A percentile compares a stretch with the other conserved stretches of the same genome.
Conservation (phyloP, 257 asterid genomes). For the Fraxinus quadrangulata region DNA sequence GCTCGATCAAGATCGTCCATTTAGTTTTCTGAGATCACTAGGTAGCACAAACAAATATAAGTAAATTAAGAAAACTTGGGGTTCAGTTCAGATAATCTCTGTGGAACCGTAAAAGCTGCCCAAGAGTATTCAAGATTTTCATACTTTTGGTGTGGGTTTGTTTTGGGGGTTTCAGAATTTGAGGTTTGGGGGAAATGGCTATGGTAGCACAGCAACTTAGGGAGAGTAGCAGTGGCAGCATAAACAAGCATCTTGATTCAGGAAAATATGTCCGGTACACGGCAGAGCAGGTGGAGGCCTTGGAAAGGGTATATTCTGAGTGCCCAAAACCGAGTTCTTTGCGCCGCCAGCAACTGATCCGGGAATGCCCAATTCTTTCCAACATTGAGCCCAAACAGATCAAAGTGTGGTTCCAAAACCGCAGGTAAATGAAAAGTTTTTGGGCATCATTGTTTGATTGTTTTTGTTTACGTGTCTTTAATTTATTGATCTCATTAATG, state of each 20-base stretch:
- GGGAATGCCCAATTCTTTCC: conserved; percentile 79
- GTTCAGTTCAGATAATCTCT: conserved; percentile 31
- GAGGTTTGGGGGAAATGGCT: conserved; percentile 56
- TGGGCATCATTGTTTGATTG: conserved; percentile 10
- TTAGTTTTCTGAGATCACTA: conserved; percentile 38
- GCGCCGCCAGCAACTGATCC: conserved; percentile 82
- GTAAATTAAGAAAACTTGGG: background rate
- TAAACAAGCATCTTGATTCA: conserved; percentile 66
- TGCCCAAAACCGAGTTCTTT: conserved; percentile 90
- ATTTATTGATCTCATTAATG: too few relatives aligned
- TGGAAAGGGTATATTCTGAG: conserved; percentile 87
- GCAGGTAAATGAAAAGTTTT: conserved; percentile 49
- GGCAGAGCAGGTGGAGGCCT: conserved; percentile 90
- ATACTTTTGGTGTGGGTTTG: background rate
- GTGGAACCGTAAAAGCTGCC: conserved; percentile 23
- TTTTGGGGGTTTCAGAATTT: background rate
- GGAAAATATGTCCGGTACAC: conserved; percentile 92
- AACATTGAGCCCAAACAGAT: conserved; percentile 92
- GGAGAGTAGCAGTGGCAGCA: conserved; percentile 83
- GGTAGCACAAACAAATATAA: conserved; percentile 19
- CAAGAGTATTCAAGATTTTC: background rate
- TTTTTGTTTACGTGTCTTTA: background rate
- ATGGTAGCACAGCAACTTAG: conserved; percentile 85
- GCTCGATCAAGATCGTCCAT: conserved; percentile 48
- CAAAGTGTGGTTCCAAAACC: conserved; percentile 95